Base-by-base conservation (phyloP, 2,329 filamentous ascomycete genomes). In the Chaetomiaceae sp. region DNA sequence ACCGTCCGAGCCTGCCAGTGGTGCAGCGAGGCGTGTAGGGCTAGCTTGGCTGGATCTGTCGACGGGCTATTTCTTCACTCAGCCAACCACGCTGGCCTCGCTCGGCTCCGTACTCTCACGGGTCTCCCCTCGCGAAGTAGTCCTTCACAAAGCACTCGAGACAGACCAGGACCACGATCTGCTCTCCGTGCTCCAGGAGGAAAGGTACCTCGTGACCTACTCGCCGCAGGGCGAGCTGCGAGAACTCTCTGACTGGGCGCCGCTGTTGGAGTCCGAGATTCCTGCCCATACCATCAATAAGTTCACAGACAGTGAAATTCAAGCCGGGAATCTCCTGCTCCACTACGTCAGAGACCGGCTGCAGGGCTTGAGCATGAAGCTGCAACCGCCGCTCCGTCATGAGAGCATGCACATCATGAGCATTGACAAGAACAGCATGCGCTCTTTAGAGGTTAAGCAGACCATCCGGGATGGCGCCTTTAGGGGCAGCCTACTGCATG, bases 31-130 rank as follows among this genome's bases (percentile, higher is more conserved):
- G 42, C 66, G 67, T 37, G 70, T 94, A 47, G 93, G 93, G 3
- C 70, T 98, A 40, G 87, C 93, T 33, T 98, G 93, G 93, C 72
- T 97, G 38, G 93, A 98, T 65, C 69, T 97, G 20, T 96, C 93
- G 8, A 98, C 93, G 3, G 93, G 93, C 12, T 86, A 91, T 58
- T 98, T 98, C 66, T 88, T 83, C 59, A 95, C 89, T 0, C 89
- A 97, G 61, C 72, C 72, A 15, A 83, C 86, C 0, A 82, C 83
- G 17, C 66, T 90, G 7, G 71, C 78, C 40, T 81, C 83, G 45
- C 69, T 98, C 4, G 75, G 86, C n/a, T 88, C 90, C 9, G 81
- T 86, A 17, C 72, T 97, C 41, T 86, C 90, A 22, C 82, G 91
- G 20, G 84, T 97, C 52, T 80, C 81, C 15, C 89, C 93, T 1